Base-by-base conservation (phyloP, 768 basidiomycete species). In the Tulasnella sp. region DNA sequence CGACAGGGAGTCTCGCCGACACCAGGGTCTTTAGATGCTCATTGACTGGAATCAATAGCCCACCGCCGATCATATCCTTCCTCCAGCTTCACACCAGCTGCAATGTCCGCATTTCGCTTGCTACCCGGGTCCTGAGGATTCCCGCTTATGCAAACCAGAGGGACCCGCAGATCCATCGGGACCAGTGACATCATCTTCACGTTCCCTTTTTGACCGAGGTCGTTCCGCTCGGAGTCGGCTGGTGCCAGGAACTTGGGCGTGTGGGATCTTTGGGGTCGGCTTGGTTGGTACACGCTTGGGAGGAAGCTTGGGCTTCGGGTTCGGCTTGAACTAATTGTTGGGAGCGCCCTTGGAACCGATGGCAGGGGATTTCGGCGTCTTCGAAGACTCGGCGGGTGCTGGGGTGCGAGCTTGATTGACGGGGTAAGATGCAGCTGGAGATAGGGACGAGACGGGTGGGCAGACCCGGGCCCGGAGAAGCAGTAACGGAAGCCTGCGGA, bases 1-100 rank as follows among this genome's bases (percentile, higher is more conserved):
- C 10, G 69, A 70, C 16, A 48, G 16, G 79, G 79, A 26, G 79
- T 79, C 29, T 79, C 77, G 26, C 67, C 75, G 44, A 71, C 48
- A 18, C 29, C 55, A 10, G 67, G 6, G 9, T 78, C 78, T 10
- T 79, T 78, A 10, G 79, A 4, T 20, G 79, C 69, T 5, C 72
- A 57, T 23, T 61, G 76, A 37, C 35, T 70, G 16, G n/a, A 67
- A 42, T 80, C 78, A 42, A 80, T 73, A 42, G 74, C 42, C 51
- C 61, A 74, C 20, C 5, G 74, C 29, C 79, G 77, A 69, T 79
- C 79, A 48, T 73, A 16, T 20, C 26, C 69, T 26, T 73, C 48
- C 35, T 71, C 76, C n/a, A 26, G 9, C 67, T 69, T 77, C 26
- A 37, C 70, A 39, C 37, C 76, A 23, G 61, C 70, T 26, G 61